Conservation (phyloP, 352 stramenopile species). For the Phytophthora palmivora region DNA sequence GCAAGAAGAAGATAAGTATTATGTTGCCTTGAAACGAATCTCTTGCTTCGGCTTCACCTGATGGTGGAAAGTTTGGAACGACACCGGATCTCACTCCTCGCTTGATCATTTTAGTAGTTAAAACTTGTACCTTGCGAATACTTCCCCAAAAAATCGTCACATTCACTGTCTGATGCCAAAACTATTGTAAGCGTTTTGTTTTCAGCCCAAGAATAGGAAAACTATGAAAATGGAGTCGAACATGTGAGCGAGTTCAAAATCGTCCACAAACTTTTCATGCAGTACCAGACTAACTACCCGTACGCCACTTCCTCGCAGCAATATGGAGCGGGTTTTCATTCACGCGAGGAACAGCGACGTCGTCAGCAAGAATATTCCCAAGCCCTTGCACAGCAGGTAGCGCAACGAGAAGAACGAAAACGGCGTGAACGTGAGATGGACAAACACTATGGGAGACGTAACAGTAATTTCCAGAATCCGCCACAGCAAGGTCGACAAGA, state of each 20-base stretch:
- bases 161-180: too few relatives aligned
- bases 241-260: background rate
- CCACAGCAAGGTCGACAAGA: constrained; percentile 16
- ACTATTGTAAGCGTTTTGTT: too few relatives aligned
- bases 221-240: constrained; percentile 6
- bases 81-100: background rate
- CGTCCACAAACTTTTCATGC: constrained; percentile 17
- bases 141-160: too few relatives aligned
- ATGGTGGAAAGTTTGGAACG: background rate
- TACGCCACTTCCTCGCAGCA: constrained; percentile 36
- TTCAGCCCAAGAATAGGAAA: constrained; percentile 26
- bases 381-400: constrained; percentile 63
- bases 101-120: background rate
- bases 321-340: constrained; percentile 29
- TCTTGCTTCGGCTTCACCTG: background rate
- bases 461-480: constrained; percentile 3
- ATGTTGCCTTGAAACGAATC: background rate
- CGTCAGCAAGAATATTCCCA: constrained; percentile 64
- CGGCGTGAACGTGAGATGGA: constrained; percentile 46
- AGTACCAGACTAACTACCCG: constrained; percentile 37
- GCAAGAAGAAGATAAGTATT: too few relatives aligned
- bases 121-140: too few relatives aligned
- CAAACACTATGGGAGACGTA: constrained; percentile 16
- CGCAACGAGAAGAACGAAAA: constrained; percentile 59
- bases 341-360: constrained; percentile 62